phyloP scores from a whole-genome alignment of 164 flowering plant genomes.

The Amborella trichopoda region DNA sequence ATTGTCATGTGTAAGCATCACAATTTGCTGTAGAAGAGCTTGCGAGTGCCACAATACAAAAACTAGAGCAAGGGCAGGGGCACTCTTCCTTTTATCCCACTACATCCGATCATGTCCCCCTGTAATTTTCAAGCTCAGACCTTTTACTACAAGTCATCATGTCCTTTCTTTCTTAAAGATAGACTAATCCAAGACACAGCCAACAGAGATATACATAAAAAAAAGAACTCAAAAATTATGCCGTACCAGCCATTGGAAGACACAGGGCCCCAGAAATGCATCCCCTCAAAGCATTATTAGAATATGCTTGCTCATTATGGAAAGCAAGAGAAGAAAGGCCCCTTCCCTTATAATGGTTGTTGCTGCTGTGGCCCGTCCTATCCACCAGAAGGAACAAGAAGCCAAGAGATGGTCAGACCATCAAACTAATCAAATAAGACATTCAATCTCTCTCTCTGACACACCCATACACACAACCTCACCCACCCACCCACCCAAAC shows the following conservation, averaged over 20 bases:
- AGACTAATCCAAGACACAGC: slow-evolving; percentile 1
- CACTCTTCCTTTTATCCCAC: slow-evolving; percentile 28
- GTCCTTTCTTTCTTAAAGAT: slow-evolving; percentile 19
- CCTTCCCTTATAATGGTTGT: slow-evolving; percentile 44
- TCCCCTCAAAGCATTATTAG: slow-evolving; percentile 31
- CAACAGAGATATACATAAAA: background rate
- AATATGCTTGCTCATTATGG: slow-evolving; percentile 23
- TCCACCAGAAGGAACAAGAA: too few species aligned
- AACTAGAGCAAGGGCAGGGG: slow-evolving; percentile 37
- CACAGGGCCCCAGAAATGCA: slow-evolving; percentile 72
- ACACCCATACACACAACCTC: too few species aligned
- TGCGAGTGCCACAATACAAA: slow-evolving; percentile 38
- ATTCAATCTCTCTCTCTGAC: too few species aligned
- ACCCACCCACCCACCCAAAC: too few species aligned
- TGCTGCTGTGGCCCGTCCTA: slow-evolving; percentile 65
- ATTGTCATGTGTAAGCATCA: slow-evolving; percentile 3
- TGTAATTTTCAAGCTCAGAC: slow-evolving; percentile 33
- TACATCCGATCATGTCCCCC: slow-evolving; percentile 20
- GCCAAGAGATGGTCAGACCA: too few species aligned
- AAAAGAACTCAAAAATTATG: background rate
- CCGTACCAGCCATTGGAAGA: slow-evolving; percentile 82
- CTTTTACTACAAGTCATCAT: slow-evolving; percentile 46
- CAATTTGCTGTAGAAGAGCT: slow-evolving; percentile 36
- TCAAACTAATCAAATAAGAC: too few species aligned
- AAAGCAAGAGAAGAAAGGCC: slow-evolving; percentile 36